Evolutionary conservation across 2,329 filamentous ascomycete genomes (phyloP), one percentile per base, ranked within the genome.

Genomic region (Alternaria consortialis): DNA sequence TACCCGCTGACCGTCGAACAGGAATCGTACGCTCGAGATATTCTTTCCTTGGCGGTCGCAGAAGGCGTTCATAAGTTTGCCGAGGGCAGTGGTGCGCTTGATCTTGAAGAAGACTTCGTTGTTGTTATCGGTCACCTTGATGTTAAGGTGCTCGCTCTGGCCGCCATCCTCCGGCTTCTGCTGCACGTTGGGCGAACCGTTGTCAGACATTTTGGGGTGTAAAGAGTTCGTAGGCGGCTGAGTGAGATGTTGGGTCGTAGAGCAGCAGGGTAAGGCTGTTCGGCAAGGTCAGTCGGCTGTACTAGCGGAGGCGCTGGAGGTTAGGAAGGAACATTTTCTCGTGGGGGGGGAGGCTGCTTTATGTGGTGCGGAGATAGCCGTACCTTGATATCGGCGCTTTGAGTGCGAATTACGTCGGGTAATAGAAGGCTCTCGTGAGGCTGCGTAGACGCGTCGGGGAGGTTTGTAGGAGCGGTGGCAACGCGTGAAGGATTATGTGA

Each of bases 71-170:
- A 99, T 99, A 56, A 99, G 85, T 85, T 99, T 99, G 83, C 97
- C 95, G 1, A 99, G 87, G 79, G 93, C 92, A 1, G 95, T 99
- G 23, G 91, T 93, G 37, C 94, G 88, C 90, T 99, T 99, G 84
- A 99, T 99, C 86, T 99, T 99, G 86, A 99, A 99, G 81, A 98
- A 99, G 73, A 99, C 94, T 79, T 99, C 95, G 79, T 99, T 99
- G 84, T 97, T 97, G 84, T 97, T 97, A 74, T 99, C 95, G 0
- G 95, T 98, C 13, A 99, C 95, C 80, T 99, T 99, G 83, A 99
- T 98, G 83, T 99, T 99, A 5, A 99, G 85, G 80, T 99, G 95
- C 82, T 98, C 94, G 31, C 84, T 84, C 57, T 84, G 82, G 25
- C 84, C 76, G 5, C 79, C 74, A 56, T 83, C 82, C 53, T 79